phyloP scores from a whole-genome alignment of 305 asterid genomes.

The Solanum chacoense region DNA sequence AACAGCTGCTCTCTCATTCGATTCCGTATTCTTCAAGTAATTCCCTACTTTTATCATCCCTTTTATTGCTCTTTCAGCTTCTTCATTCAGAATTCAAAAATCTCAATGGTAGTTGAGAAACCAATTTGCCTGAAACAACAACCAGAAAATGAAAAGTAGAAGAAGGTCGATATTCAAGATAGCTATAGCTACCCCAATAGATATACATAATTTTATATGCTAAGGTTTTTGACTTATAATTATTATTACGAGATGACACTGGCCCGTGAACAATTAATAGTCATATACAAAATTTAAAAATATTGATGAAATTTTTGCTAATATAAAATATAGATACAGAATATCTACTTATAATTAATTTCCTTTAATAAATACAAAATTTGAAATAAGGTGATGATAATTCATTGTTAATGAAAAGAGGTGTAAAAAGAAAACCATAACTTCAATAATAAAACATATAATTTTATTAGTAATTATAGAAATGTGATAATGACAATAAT shows the following conservation, averaged over 20 bases:
- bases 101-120: background rate
- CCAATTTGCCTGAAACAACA: background rate
- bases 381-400: background rate
- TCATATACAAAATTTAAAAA: background rate
- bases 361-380: background rate
- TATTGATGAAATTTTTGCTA: background rate
- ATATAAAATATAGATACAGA: too few relatives aligned
- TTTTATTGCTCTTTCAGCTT: background rate
- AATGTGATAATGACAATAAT: background rate
- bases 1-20: constrained; percentile 45
- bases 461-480: background rate
- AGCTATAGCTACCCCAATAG: background rate
- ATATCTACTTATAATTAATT: background rate
- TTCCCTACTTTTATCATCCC: constrained; percentile 60
- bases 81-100: background rate
- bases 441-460: background rate
- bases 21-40: constrained; percentile 62
- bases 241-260: background rate
- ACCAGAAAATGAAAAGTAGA: background rate
- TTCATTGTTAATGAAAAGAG: background rate
- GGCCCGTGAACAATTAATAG: background rate
- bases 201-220: background rate
- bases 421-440: background rate
- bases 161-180: background rate
- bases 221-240: background rate